Percentiles rank a stretch among this genome's conserved stretches.
phyloP scores from a whole-genome alignment of 352 stramenopile genomes.

The Pythium monospermum region DNA sequence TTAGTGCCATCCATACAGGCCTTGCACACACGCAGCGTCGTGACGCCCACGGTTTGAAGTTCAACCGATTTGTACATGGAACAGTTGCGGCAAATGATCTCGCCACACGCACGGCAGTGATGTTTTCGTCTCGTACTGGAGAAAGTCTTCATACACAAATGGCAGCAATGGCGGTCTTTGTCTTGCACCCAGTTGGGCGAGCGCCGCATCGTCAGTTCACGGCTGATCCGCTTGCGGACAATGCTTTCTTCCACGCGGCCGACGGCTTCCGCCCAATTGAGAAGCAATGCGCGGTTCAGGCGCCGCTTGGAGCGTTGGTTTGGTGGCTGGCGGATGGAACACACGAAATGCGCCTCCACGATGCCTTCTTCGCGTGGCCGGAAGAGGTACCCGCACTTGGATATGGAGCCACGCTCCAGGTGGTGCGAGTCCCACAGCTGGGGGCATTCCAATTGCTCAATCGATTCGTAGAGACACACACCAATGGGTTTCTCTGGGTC shows the following conservation, averaged over 20 bases:
- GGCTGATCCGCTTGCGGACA: constrained; percentile 61
- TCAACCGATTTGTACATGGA: constrained; percentile 79
- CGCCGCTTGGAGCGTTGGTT: constrained; percentile 46
- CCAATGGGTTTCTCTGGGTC: constrained; percentile 36
- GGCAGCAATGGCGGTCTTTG: constrained; percentile 77
- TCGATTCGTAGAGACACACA: constrained; percentile 77
- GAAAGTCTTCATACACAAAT: constrained; percentile 81
- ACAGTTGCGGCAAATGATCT: constrained; percentile 80
- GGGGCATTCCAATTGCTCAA: constrained; percentile 75
- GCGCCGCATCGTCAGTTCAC: constrained; percentile 63
- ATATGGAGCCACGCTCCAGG: constrained; percentile 64
- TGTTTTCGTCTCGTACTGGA: constrained; percentile 74
- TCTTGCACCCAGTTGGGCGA: constrained; percentile 77
- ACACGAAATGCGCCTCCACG: constrained; percentile 74
- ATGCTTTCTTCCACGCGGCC: constrained; percentile 64
- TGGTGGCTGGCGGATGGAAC: constrained; percentile 73
- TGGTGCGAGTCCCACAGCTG: constrained; percentile 64
- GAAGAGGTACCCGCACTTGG: constrained; percentile 80
- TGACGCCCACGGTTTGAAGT: constrained; percentile 64
- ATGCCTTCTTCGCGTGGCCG: constrained; percentile 46
- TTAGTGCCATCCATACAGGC: constrained; percentile 60
- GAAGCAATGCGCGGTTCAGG: constrained; percentile 58
- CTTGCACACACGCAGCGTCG: constrained; percentile 74
- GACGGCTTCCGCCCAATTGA: constrained; percentile 68
- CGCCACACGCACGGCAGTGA: constrained; percentile 76